Conservation (phyloP, 768 basidiomycete genomes). For the Hortiboletus campestris region DNA sequence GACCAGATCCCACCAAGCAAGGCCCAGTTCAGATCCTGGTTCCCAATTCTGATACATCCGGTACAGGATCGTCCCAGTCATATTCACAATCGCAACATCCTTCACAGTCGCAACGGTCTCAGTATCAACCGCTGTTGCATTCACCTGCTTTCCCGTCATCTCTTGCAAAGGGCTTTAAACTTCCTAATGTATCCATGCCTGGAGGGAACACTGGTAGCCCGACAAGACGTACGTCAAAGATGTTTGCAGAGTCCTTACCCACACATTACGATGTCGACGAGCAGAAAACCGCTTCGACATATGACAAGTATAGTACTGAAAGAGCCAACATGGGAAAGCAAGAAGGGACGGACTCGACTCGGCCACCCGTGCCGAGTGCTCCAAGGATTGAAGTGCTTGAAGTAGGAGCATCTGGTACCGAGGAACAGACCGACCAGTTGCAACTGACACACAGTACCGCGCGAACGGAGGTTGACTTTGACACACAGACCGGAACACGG, state of each 20-base stretch:
- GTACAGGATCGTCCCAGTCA: constrained; percentile 33
- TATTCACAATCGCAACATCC: constrained; percentile 28
- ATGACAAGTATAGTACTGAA: not conserved
- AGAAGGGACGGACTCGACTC: not conserved
- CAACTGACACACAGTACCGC: not conserved
- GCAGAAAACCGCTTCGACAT: not conserved
- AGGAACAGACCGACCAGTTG: constrained; percentile 13
- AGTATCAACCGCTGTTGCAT: constrained; percentile 10
- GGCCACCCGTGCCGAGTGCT: constrained; percentile 1
- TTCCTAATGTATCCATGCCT: constrained; percentile 21
- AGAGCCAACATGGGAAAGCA: not conserved
- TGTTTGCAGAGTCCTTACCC: not conserved
- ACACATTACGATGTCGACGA: not conserved
- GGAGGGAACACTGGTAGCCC: not conserved
- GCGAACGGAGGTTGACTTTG: not conserved
- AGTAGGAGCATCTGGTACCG: constrained; percentile 8
- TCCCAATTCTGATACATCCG: constrained; percentile 56
- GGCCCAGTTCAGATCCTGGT: constrained; percentile 47
- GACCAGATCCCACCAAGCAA: constrained; percentile 26
- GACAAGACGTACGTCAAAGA: constrained; percentile 2
- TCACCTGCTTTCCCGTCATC: constrained; percentile 14
- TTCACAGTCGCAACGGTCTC: constrained; percentile 33
- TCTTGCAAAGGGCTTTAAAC: constrained; percentile 22
- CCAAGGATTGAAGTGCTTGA: constrained; percentile 9
- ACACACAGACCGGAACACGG: not conserved